Evolutionary conservation across 305 asterid species (phyloP).

Genomic region (Rubia tinctorum): DNA sequence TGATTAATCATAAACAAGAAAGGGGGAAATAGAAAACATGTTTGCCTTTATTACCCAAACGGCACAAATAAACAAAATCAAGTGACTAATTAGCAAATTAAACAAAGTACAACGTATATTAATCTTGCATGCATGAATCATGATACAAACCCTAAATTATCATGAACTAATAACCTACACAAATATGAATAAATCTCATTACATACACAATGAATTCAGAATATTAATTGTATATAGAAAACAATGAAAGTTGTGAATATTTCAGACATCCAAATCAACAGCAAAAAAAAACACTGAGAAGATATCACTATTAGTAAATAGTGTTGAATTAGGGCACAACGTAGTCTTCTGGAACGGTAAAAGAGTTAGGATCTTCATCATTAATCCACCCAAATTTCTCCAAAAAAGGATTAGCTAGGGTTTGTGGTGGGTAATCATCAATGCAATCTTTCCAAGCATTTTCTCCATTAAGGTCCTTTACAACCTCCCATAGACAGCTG

Average conservation of each 20-base stretch:
- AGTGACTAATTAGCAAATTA: background rate
- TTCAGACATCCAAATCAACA: background rate
- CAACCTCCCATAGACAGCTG: slow-evolving; percentile 74
- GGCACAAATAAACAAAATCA: background rate
- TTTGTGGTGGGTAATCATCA: slow-evolving; percentile 46
- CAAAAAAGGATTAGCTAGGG: slow-evolving; percentile 59
- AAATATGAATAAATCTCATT: too few relatives aligned
- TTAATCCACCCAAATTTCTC: slow-evolving; percentile 65
- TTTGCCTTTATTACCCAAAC: background rate
- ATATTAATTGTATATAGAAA: background rate
- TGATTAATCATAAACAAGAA: background rate
- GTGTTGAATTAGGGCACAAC: slow-evolving; percentile 18
- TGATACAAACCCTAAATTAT: background rate
- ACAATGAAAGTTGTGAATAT: background rate
- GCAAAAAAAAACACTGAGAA: background rate
- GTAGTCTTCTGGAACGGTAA: slow-evolving; percentile 44
- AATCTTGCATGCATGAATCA: background rate
- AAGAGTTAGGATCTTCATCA: slow-evolving; percentile 52
- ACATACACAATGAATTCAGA: too few relatives aligned
- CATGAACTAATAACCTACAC: background rate
- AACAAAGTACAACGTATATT: background rate
- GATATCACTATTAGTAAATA: background rate
- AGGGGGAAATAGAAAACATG: background rate
- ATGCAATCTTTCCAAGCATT: slow-evolving; percentile 66
- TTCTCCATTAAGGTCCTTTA: slow-evolving; percentile 49